A percentile compares a stretch with the other conserved stretches of the same genome.
Conservation (phyloP, 352 stramenopile genomes). For the Phytophthora sojae region DNA sequence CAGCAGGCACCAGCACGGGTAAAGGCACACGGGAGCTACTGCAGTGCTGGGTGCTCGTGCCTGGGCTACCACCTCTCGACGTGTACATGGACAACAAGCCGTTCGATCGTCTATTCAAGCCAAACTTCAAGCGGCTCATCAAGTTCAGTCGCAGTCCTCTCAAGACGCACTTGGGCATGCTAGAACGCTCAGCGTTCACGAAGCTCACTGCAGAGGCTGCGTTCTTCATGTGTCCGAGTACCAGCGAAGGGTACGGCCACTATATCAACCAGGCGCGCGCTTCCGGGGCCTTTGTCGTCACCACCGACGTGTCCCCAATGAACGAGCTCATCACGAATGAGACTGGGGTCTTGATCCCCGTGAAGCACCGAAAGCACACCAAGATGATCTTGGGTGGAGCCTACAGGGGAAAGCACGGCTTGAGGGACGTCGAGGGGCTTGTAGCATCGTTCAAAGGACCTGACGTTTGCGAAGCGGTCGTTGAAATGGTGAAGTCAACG, state of each 20-base stretch:
- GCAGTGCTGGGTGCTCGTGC: conserved; percentile 58
- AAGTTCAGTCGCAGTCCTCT: conserved; percentile 32
- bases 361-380: conserved; percentile 7
- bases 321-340: conserved; percentile 52
- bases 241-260: conserved; percentile 69
- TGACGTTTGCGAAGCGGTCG: conserved; percentile 30
- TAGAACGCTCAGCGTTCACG: conserved; percentile 43
- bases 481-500: conserved; percentile 32
- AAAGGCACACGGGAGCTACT: conserved; percentile 63
- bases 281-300: conserved; percentile 52
- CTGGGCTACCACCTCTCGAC: conserved; percentile 51
- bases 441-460: conserved; percentile 25
- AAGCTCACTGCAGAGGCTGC: conserved; percentile 51
- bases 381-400: conserved; percentile 30
- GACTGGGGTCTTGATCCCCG: conserved; percentile 27
- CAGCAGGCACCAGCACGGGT: conserved; percentile 47
- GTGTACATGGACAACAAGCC: conserved; percentile 40
- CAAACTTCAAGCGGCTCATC: conserved; percentile 22
- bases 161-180: conserved; percentile 33
- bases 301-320: conserved; percentile 64
- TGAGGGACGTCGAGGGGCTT: conserved; percentile 35
- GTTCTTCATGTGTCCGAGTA: conserved; percentile 68
- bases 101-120: conserved; percentile 31
- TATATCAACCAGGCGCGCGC: conserved; percentile 76
- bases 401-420: conserved; percentile 31